Evolutionary conservation across 768 basidiomycete genomes (phyloP), one percentile per base, ranked within the genome.

Genomic region (Ramaria rubella): DNA sequence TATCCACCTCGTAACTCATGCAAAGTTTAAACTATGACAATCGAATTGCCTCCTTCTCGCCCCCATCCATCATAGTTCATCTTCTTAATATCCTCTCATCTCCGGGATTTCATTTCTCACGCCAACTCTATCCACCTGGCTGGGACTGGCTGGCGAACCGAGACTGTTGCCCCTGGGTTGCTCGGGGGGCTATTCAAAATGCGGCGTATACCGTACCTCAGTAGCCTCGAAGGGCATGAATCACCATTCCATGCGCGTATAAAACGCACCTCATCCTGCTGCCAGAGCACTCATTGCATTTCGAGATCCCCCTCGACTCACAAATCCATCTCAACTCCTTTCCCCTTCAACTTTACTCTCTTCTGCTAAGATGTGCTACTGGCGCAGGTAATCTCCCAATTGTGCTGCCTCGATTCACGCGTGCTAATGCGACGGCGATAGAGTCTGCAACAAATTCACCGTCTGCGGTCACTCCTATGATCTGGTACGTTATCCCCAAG

Each of bases 391-490:
- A 64, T 77, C 64, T 19, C n/a, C 17, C 8, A 15, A 17, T 48
- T 45, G 44, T 15, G 23, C 23, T 6, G 40, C 11, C 8, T 30
- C 8, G 8, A 26, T 48, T 24, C 46, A 48, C 21, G 24, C 6
- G 17, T 30, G 7, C 24, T 48, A 27, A 48, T 26, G 27, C n/a
- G 24, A 5, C 23, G 5, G 5, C 29, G 23, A 38, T 64, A 90
- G 87, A 68, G 83, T 89, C 58, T 80, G 79, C 63, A 77, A 85
- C 62, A 76, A 72, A 34, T 90, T 81, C 68, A 78, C 71, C 49
- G 65, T 64, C 34, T 89, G 86, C 60, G 70, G 68, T 15, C 86
- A 88, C 63, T 69, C 70, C 60, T 76, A 75, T 60, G 71, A 77
- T 64, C 59, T 79, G 71, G 85, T 86, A 59, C 52, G 78, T 63